phyloP scores from a whole-genome alignment of 202 grass and related monocot species.

The Setaria viridis region DNA sequence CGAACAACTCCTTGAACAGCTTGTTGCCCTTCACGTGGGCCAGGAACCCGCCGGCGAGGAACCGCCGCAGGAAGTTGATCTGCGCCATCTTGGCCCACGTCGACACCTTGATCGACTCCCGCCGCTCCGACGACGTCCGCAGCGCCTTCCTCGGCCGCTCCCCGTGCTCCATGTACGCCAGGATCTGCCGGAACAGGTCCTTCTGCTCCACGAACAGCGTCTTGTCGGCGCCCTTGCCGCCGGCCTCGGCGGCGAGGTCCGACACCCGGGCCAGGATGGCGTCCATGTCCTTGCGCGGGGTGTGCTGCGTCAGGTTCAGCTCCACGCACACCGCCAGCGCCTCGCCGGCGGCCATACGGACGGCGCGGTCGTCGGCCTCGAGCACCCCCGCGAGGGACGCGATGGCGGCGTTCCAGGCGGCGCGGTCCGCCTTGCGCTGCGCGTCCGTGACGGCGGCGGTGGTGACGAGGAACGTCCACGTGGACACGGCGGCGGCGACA shows the following conservation, averaged over 20 bases:
- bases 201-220: not conserved
- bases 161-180: conserved; percentile 3
- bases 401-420: not conserved
- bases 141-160: not conserved
- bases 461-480: conserved; percentile 39
- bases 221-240: conserved; percentile 3
- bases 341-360: conserved; percentile 38
- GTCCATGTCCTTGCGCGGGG: conserved; percentile 6
- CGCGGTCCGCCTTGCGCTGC: conserved; percentile 1
- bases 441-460: conserved; percentile 2
- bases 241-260: not conserved
- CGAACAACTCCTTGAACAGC: conserved; percentile 20
- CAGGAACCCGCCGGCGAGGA: conserved; percentile 42
- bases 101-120: not conserved
- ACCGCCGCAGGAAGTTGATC: conserved; percentile 37
- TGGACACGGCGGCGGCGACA: conserved; percentile 5
- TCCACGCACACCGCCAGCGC: conserved; percentile 45
- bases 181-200: conserved; percentile 30
- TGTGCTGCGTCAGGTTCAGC: conserved; percentile 6
- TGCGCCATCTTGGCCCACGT: conserved; percentile 41
- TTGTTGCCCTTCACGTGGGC: conserved; percentile 23
- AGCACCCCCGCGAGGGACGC: not conserved
- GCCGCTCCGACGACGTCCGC: not conserved
- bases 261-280: not conserved
- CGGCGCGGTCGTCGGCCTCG: conserved; percentile 6